phyloP scores from a whole-genome alignment of 2,329 filamentous ascomycete genomes.

The Exophiala sp. region DNA sequence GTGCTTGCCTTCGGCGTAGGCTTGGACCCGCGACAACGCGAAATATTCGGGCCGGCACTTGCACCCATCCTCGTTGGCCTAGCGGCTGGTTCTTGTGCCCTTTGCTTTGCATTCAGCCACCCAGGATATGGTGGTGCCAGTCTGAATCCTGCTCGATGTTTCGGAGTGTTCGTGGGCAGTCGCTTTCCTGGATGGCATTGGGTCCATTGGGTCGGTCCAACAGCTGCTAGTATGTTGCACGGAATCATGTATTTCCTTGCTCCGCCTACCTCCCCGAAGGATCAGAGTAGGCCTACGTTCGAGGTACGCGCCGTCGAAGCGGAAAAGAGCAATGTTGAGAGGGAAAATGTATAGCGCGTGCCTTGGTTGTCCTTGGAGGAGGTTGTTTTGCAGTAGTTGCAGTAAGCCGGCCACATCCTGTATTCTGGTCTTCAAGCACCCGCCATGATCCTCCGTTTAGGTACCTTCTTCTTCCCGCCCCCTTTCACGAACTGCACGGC shows the following conservation, averaged over 20 bases:
- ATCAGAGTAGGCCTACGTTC: background rate
- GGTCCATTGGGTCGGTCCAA: slow-evolving; percentile 37
- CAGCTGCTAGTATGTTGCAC: slow-evolving; percentile 32
- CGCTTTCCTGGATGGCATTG: slow-evolving; percentile 36
- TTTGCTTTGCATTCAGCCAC: slow-evolving; percentile 37
- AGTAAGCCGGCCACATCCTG: background rate
- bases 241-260: slow-evolving; percentile 32
- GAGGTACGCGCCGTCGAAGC: background rate
- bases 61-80: slow-evolving; percentile 47
- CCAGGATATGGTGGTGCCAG: slow-evolving; percentile 41
- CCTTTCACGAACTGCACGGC: slow-evolving; percentile 52
- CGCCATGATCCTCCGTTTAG: slow-evolving; percentile 20
- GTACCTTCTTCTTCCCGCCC: slow-evolving; percentile 23
- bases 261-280: slow-evolving; percentile 20
- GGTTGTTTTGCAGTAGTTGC: too few relatives aligned
- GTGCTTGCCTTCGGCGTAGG: slow-evolving; percentile 50
- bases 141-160: slow-evolving; percentile 44
- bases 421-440: background rate
- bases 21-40: slow-evolving; percentile 48
- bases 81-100: slow-evolving; percentile 35
- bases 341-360: slow-evolving; percentile 8
- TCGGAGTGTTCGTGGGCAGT: slow-evolving; percentile 39
- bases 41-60: slow-evolving; percentile 46
- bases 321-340: slow-evolving; percentile 5
- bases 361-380: too few relatives aligned